Evolutionary conservation across 495 filamentous ascomycete genomes (phyloP).

Genomic region (Penicillium subrubescens): DNA sequence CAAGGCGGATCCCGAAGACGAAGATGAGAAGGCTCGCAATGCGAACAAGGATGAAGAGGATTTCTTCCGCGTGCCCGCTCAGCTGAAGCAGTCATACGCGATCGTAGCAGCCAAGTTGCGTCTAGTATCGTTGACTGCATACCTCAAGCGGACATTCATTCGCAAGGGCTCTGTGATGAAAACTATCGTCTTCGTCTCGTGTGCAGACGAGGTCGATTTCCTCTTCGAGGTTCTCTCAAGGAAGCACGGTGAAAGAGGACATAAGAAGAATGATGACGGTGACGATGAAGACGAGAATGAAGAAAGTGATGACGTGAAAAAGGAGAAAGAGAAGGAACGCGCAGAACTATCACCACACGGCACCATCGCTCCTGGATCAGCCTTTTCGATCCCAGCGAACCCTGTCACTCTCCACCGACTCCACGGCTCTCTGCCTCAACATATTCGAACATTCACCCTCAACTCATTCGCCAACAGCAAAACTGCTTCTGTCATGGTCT

Average conservation of each 20-base stretch:
- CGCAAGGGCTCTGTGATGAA: conserved; percentile 89
- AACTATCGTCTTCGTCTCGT: conserved; percentile 93
- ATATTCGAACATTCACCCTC: conserved; percentile 81
- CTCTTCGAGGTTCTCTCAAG: conserved; percentile 86
- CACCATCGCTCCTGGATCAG: conserved; percentile 53
- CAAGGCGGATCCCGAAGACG: conserved; percentile 59
- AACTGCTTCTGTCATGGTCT: conserved; percentile 77
- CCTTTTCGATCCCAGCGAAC: conserved; percentile 53
- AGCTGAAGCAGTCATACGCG: conserved; percentile 87
- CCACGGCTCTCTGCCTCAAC: conserved; percentile 90
- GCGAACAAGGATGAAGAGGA: conserved; percentile 49
- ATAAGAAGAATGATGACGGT: conserved; percentile 27
- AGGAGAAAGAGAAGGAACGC: conserved; percentile 22
- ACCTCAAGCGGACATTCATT: conserved; percentile 83
- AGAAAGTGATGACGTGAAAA: conserved; percentile 23
- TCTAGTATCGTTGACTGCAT: conserved; percentile 79
- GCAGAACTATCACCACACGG: conserved; percentile 37
- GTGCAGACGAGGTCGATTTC: conserved; percentile 95
- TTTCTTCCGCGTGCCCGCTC: conserved; percentile 81
- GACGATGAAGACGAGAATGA: conserved; percentile 29
- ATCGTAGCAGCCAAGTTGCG: conserved; percentile 87
- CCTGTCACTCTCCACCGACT: conserved; percentile 77
- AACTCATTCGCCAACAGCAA: conserved; percentile 66
- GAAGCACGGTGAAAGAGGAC: conserved; percentile 34
- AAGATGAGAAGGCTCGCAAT: conserved; percentile 38